Evolutionary conservation across 1,139 yeast genomes (phyloP), one percentile per base, ranked within the genome.

Genomic region (Blastobotrys persicus): DNA sequence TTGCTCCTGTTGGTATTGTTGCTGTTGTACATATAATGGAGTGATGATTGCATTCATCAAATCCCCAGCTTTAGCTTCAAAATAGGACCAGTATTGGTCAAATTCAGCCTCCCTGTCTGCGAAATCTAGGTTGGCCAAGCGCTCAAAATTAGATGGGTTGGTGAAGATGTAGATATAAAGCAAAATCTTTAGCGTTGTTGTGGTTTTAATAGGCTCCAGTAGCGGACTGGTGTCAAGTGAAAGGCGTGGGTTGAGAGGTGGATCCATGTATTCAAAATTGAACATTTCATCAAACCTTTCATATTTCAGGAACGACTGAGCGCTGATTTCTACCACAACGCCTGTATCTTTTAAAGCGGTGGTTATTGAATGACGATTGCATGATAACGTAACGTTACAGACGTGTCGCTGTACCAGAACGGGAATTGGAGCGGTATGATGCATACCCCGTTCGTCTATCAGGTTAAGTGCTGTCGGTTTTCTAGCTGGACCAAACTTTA

Each of bases 241-340:
- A 23, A 23, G 28, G 20, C 18, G 17, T 4, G 13, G 18, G 12
- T 13, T 34, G 12, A 34, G 39, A 4, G 39, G 39, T 14, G 13
- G 13, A n/a, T 34, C 39, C 39, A 34, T 34, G 18, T n/a, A 9
- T 34, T 34, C 39, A 34, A 34, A 34, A 14, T 34, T 34, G 20
- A 34, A 34, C 18, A 7, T 13, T 13, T 13, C 14, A 11, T 11
- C 34, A 9, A 23, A 23, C 9, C 28, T 5, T 9, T 23, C 28
- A 9, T 23, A 23, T 9, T 14, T 17, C 6, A 34, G 12, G 28
- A 23, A 23, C 28, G 28, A 23, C 28, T 23, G 28, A 12, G 13
- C 12, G 19, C 17, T 17, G 20, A 34, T 13, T 6, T 34, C 39
- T 4, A 34, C 20, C 12, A 17, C 18, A 13, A 6, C 6, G 4